Evolutionary conservation across 2,329 filamentous ascomycete species (phyloP).

Genomic region (Fusarium robinianum): DNA sequence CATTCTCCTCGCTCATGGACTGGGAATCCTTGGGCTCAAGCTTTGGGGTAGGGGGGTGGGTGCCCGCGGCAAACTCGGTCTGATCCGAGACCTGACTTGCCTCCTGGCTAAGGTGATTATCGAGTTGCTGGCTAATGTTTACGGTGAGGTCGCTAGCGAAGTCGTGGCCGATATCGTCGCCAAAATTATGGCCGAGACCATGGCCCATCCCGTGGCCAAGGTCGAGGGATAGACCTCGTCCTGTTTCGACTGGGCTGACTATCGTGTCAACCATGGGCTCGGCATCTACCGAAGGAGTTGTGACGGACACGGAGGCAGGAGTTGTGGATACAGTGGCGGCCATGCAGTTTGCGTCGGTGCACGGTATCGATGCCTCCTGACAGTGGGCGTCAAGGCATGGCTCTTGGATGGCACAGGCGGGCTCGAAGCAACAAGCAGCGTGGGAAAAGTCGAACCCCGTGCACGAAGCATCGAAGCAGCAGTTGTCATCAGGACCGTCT

Average conservation of each 20-base stretch:
- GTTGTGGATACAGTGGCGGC: slow-evolving; percentile 34
- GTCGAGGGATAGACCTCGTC: slow-evolving; percentile 15
- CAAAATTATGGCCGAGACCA: slow-evolving; percentile 3
- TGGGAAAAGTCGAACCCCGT: slow-evolving; percentile 30
- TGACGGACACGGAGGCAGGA: slow-evolving; percentile 35
- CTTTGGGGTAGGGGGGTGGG: slow-evolving; percentile 15
- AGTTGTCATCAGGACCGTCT: slow-evolving; percentile 39
- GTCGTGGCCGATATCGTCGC: slow-evolving; percentile 4
- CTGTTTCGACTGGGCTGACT: slow-evolving; percentile 22
- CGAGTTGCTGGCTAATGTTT: slow-evolving; percentile 13
- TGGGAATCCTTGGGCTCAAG: slow-evolving; percentile 18
- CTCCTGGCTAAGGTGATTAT: slow-evolving; percentile 6
- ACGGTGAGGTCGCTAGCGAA: slow-evolving; percentile 10
- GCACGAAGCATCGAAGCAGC: slow-evolving; percentile 45
- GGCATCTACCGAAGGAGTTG: slow-evolving; percentile 37
- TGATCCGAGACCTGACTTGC: slow-evolving; percentile 3
- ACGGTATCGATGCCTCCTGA: slow-evolving; percentile 40
- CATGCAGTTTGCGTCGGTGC: slow-evolving; percentile 43
- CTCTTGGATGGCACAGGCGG: slow-evolving; percentile 41
- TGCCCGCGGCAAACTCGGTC: slow-evolving; percentile 7
- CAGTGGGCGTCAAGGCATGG: slow-evolving; percentile 45
- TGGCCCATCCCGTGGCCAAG: slow-evolving; percentile 15
- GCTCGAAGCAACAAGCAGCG: slow-evolving; percentile 37
- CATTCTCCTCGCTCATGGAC: slow-evolving; percentile 28
- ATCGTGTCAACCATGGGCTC: slow-evolving; percentile 28